Evolutionary conservation across 78 protist species (phyloP).

Genomic region (Isochrysis galbana): DNA sequence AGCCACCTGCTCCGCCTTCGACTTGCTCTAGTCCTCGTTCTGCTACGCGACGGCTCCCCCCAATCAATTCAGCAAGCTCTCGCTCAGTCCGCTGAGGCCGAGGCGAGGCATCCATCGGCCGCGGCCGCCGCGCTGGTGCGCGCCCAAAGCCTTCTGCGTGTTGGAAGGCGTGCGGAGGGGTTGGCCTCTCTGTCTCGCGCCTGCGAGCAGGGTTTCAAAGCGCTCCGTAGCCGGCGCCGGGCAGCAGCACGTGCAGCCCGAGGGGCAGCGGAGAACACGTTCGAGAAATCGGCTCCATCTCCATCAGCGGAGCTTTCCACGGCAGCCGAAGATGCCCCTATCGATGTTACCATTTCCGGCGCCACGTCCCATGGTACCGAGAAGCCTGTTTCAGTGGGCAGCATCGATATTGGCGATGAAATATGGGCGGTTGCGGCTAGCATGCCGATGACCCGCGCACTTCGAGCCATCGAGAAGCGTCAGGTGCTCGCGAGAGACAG

Average conservation of each 20-base stretch:
- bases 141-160: conserved; percentile 12
- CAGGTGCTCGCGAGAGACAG: not conserved
- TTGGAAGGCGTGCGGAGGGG: conserved; percentile 25
- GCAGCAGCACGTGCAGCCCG: too few species aligned
- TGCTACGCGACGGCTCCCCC: not conserved
- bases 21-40: not conserved
- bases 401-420: too few species aligned
- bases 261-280: too few species aligned
- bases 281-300: too few species aligned
- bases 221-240: too few species aligned
- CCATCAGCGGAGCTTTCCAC: too few species aligned
- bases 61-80: not conserved
- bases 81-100: not conserved
- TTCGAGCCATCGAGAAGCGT: not conserved
- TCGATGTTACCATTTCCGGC: too few species aligned
- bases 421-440: conserved; percentile 3
- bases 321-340: too few species aligned
- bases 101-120: not conserved
- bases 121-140: not conserved
- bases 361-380: too few species aligned
- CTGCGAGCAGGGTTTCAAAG: too few species aligned
- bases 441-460: not conserved
- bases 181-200: not conserved
- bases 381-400: too few species aligned
- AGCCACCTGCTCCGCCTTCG: not conserved